Evolutionary conservation across 495 filamentous ascomycete genomes (phyloP).

Genomic region (Cudoniella acicularis): DNA sequence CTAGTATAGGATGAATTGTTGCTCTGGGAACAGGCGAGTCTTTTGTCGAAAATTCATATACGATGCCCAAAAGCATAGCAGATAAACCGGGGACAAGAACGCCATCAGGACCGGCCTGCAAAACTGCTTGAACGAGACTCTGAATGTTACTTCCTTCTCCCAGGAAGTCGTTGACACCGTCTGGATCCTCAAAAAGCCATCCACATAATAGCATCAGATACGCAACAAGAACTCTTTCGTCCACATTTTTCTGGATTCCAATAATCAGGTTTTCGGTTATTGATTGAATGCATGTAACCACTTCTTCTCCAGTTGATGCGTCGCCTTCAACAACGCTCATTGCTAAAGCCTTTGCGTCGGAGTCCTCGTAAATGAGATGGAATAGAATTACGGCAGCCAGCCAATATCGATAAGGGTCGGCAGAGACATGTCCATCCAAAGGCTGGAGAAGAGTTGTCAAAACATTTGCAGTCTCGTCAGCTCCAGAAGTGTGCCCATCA

Average conservation of each 20-base stretch:
- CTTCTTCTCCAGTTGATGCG: constrained; percentile 87
- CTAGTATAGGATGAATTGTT: constrained; percentile 77
- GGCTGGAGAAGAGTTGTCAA: constrained; percentile 73
- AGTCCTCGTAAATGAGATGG: constrained; percentile 81
- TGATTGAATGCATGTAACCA: constrained; percentile 88
- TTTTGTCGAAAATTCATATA: constrained; percentile 97
- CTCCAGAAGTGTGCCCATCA: constrained; percentile 73
- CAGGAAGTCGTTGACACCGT: constrained; percentile 90
- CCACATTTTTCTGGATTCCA: constrained; percentile 67
- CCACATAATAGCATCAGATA: constrained; percentile 91
- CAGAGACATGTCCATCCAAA: constrained; percentile 45
- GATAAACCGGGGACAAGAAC: constrained; percentile 77
- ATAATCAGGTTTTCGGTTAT: constrained; percentile 78
- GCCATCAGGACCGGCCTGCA: constrained; percentile 53
- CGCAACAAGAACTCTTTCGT: constrained; percentile 77
- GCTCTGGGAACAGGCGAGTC: constrained; percentile 86
- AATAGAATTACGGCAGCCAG: constrained; percentile 87
- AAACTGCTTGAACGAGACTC: constrained; percentile 65
- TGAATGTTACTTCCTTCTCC: constrained; percentile 92
- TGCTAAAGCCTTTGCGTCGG: constrained; percentile 72
- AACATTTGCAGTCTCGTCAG: constrained; percentile 86
- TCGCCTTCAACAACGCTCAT: constrained; percentile 86
- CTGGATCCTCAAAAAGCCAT: constrained; percentile 90
- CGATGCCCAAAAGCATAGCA: constrained; percentile 76
- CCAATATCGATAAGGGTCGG: constrained; percentile 90